A percentile compares a stretch with the other conserved stretches of the same genome.
Conservation (phyloP, 352 stramenopile genomes). For the Phytophthora sp. region DNA sequence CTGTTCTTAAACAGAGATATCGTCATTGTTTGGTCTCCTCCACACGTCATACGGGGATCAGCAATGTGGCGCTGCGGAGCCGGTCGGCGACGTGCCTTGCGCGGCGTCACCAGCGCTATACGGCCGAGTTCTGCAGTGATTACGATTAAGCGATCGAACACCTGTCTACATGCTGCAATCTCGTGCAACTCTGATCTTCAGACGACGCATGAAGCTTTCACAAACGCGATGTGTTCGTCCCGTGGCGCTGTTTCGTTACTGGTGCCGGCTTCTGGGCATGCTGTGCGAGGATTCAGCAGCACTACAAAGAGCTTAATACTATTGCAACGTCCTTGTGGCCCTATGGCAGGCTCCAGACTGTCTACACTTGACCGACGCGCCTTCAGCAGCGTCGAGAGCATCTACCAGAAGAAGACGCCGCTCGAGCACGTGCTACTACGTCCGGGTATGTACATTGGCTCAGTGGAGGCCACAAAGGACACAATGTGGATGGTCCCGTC, state of each 20-base stretch:
- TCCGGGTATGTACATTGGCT: constrained; percentile 92
- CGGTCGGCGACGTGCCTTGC: constrained; percentile 33
- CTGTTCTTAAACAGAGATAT: too few species aligned
- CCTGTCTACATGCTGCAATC: background rate
- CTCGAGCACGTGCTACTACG: constrained; percentile 91
- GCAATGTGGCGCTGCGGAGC: constrained; percentile 42
- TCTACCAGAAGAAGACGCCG: constrained; percentile 92
- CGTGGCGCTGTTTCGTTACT: constrained; percentile 2
- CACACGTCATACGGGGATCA: constrained; percentile 6
- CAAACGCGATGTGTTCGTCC: constrained; percentile 3
- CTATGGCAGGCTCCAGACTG: background rate
- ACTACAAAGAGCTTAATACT: background rate
- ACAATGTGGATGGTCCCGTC: constrained; percentile 81
- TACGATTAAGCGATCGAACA: background rate
- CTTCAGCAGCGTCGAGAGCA: constrained; percentile 68
- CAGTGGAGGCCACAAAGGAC: constrained; percentile 76
- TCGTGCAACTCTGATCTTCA: constrained; percentile 4
- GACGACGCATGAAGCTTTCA: background rate
- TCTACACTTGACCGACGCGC: constrained; percentile 11
- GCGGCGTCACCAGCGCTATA: constrained; percentile 28
- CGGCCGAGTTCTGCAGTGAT: background rate
- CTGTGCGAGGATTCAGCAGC: constrained; percentile 8
- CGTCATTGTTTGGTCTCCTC: background rate
- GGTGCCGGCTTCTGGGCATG: background rate
- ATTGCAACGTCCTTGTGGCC: constrained; percentile 2